Conservation (phyloP, 1,284 basidiomycete species). For the Tylopilus microsporus region DNA sequence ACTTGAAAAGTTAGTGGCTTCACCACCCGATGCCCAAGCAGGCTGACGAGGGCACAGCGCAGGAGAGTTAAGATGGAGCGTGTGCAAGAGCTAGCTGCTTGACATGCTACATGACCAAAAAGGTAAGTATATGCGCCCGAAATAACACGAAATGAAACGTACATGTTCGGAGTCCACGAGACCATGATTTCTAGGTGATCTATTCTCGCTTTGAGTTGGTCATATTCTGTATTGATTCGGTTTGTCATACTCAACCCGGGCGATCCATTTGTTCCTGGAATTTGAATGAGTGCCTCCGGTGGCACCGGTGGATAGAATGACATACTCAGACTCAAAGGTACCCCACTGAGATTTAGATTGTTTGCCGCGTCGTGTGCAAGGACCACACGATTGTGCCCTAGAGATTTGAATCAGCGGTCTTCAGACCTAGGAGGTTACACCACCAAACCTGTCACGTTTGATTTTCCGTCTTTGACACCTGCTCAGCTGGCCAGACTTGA, state of each 20-base stretch:
- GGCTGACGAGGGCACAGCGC: too few relatives aligned
- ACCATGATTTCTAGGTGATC: slow-evolving; percentile 36
- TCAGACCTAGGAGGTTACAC: neutral
- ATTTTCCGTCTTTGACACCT: slow-evolving; percentile 59
- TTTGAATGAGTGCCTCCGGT: slow-evolving; percentile 12
- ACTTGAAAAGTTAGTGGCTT: too few relatives aligned
- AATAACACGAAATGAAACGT: too few relatives aligned
- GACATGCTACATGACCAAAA: too few relatives aligned
- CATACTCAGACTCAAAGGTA: slow-evolving; percentile 54
- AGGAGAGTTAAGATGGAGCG: too few relatives aligned
- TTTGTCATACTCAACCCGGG: slow-evolving; percentile 50
- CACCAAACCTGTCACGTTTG: slow-evolving; percentile 53
- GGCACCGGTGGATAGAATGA: slow-evolving; percentile 6
- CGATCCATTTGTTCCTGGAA: slow-evolving; percentile 53
- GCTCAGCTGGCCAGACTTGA: slow-evolving; percentile 72
- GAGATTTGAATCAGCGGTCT: slow-evolving; percentile 20
- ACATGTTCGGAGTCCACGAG: neutral
- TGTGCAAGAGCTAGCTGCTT: too few relatives aligned
- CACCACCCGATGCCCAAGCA: too few relatives aligned
- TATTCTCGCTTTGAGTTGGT: slow-evolving; percentile 43
- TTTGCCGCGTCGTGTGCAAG: slow-evolving; percentile 51
- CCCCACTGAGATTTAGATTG: slow-evolving; percentile 55
- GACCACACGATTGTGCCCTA: slow-evolving; percentile 53
- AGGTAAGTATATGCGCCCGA: too few relatives aligned
- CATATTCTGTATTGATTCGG: slow-evolving; percentile 39